Conservation (phyloP, 2,329 filamentous ascomycete genomes). For the Domatiomyces globalis region DNA sequence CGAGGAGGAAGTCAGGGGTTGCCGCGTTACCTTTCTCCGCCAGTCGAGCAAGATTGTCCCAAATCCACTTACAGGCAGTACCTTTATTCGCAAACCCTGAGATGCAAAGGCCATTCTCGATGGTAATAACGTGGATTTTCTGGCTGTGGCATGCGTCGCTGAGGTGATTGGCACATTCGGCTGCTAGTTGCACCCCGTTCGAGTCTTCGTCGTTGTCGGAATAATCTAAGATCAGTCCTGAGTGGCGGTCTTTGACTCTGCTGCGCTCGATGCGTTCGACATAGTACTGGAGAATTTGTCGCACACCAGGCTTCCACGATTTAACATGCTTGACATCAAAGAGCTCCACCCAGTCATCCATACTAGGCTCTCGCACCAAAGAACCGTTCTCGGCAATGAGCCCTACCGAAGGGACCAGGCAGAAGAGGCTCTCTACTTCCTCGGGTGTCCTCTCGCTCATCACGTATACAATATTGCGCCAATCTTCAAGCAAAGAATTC, state of each 20-base stretch:
- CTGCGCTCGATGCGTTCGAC: constrained; percentile 77
- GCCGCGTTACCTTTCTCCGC: constrained; percentile 27
- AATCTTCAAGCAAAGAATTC: constrained; percentile 66
- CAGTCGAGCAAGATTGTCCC: constrained; percentile 47
- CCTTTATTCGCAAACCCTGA: constrained; percentile 81
- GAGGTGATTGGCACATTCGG: constrained; percentile 85
- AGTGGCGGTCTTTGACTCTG: constrained; percentile 80
- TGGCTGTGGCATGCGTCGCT: constrained; percentile 82
- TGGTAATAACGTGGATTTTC: constrained; percentile 66
- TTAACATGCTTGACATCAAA: constrained; percentile 55
- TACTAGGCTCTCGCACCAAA: constrained; percentile 56
- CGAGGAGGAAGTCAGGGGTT: constrained; percentile 67
- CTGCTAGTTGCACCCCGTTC: constrained; percentile 62
- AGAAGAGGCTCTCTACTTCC: constrained; percentile 76
- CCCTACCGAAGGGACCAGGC: constrained; percentile 66
- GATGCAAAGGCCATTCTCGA: constrained; percentile 68
- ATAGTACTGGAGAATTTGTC: constrained; percentile 75
- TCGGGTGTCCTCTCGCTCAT: constrained; percentile 84
- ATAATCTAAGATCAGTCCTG: constrained; percentile 83
- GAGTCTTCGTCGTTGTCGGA: constrained; percentile 65
- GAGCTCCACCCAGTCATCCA: constrained; percentile 60
- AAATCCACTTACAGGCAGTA: constrained; percentile 60
- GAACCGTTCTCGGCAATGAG: constrained; percentile 92
- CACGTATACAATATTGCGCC: constrained; percentile 75
- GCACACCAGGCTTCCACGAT: constrained; percentile 72